Conservation (phyloP, 2,329 filamentous ascomycete species). For the Colletotrichum sansevieriae region DNA sequence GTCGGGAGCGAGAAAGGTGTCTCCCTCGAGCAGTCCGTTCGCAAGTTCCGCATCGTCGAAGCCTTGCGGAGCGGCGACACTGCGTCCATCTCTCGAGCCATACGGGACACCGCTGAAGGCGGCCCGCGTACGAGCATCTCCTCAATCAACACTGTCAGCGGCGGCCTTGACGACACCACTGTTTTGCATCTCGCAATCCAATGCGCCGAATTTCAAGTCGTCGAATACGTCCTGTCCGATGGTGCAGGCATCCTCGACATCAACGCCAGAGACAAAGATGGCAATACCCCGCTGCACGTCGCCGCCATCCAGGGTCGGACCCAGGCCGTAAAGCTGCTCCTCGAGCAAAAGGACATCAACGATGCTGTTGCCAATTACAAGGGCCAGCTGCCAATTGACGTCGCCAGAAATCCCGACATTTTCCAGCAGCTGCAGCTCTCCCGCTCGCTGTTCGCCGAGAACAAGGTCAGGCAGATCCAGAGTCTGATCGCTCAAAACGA, state of each 20-base stretch:
- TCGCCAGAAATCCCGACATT: slow-evolving; percentile 92
- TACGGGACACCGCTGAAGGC: slow-evolving; percentile 73
- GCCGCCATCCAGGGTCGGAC: slow-evolving; percentile 86
- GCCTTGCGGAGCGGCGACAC: slow-evolving; percentile 92
- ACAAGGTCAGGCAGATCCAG: slow-evolving; percentile 87
- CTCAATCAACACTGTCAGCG: slow-evolving; percentile 59
- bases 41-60: slow-evolving; percentile 95
- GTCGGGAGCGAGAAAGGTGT: slow-evolving; percentile 56
- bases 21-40: slow-evolving; percentile 91
- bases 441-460: slow-evolving; percentile 89
- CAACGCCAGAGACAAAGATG: slow-evolving; percentile 92
- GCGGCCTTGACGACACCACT: slow-evolving; percentile 81
- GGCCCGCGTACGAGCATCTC: slow-evolving; percentile 69
- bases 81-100: slow-evolving; percentile 86
- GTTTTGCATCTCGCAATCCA: slow-evolving; percentile 95
- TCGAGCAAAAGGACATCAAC: slow-evolving; percentile 87
- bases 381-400: slow-evolving; percentile 86
- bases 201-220: slow-evolving; percentile 91
- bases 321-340: slow-evolving; percentile 83
- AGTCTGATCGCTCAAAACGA: slow-evolving; percentile 78
- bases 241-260: slow-evolving; percentile 78
- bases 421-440: slow-evolving; percentile 95
- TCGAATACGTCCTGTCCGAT: slow-evolving; percentile 93
- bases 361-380: slow-evolving; percentile 88
- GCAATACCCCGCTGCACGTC: slow-evolving; percentile 92